A percentile compares a stretch with the other conserved stretches of the same genome.
Evolutionary conservation across 768 basidiomycete species (phyloP).

Genomic region (Serendipita vermifera): DNA sequence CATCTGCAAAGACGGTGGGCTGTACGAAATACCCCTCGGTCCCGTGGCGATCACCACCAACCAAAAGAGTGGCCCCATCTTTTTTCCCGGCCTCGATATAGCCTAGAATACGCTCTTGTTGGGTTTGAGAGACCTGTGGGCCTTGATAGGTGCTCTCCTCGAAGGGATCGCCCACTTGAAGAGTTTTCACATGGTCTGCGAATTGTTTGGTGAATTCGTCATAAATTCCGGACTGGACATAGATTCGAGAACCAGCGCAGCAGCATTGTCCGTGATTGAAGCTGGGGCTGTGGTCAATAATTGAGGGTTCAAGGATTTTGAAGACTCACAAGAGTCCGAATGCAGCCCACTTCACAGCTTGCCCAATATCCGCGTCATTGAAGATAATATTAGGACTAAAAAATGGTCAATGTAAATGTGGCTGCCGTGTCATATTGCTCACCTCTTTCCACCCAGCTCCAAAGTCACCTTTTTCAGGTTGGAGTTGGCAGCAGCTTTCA

Average conservation of each 20-base stretch:
- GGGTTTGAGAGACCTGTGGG: slow-evolving; percentile 71
- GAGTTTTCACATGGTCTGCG: slow-evolving; percentile 50
- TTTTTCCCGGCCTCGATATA: slow-evolving; percentile 80
- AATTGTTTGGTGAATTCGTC: slow-evolving; percentile 66
- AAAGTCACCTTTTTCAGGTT: slow-evolving; percentile 77
- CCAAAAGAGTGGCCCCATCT: slow-evolving; percentile 63
- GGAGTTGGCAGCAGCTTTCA: slow-evolving; percentile 83
- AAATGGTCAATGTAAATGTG: slow-evolving; percentile 38
- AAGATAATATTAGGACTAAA: slow-evolving; percentile 85
- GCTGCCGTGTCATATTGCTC: neutral
- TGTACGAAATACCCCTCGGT: slow-evolving; percentile 80
- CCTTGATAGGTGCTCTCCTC: slow-evolving; percentile 64
- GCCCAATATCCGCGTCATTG: slow-evolving; percentile 79
- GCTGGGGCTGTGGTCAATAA: slow-evolving; percentile 24
- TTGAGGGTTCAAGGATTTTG: slow-evolving; percentile 16
- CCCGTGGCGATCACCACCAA: slow-evolving; percentile 69
- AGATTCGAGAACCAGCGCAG: slow-evolving; percentile 80
- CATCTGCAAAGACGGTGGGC: slow-evolving; percentile 75
- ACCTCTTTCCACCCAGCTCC: slow-evolving; percentile 15
- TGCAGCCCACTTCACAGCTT: slow-evolving; percentile 34
- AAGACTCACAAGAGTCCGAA: slow-evolving; percentile 7
- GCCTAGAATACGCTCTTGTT: slow-evolving; percentile 74
- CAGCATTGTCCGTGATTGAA: slow-evolving; percentile 61
- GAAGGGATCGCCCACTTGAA: slow-evolving; percentile 70
- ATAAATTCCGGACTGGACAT: slow-evolving; percentile 77